phyloP scores from a whole-genome alignment of 768 basidiomycete species.

The Tubosaeta brunneosetosa region DNA sequence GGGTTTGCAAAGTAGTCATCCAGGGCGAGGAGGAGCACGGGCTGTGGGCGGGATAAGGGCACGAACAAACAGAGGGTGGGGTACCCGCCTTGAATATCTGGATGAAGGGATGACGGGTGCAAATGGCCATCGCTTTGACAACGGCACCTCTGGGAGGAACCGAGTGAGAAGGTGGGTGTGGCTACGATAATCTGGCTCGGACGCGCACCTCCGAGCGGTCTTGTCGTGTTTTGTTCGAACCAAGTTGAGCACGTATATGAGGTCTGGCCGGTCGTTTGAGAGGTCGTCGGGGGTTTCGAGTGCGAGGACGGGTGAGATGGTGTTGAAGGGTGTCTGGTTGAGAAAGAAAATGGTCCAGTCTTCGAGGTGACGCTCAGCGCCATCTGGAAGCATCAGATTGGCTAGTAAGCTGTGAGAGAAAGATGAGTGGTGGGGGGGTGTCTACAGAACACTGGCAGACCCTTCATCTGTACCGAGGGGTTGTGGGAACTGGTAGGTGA shows the following conservation, averaged over 20 bases:
- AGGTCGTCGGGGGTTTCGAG: slow-evolving; percentile 48
- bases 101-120: slow-evolving; percentile 89
- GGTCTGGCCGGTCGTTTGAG: slow-evolving; percentile 35
- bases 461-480: slow-evolving; percentile 93
- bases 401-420: slow-evolving; percentile 68
- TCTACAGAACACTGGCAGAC: slow-evolving; percentile 34
- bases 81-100: slow-evolving; percentile 85
- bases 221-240: slow-evolving; percentile 92
- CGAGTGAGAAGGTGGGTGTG: slow-evolving; percentile 7
- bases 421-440: background rate
- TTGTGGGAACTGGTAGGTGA: slow-evolving; percentile 95
- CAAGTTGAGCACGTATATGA: slow-evolving; percentile 85
- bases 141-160: slow-evolving; percentile 68
- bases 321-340: slow-evolving; percentile 88
- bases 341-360: slow-evolving; percentile 99
- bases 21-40: slow-evolving; percentile 86
- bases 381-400: slow-evolving; percentile 97
- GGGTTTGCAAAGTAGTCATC: slow-evolving; percentile 92
- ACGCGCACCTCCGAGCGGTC: slow-evolving; percentile 62
- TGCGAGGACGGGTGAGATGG: slow-evolving; percentile 76
- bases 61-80: background rate
- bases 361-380: slow-evolving; percentile 89
- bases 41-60: slow-evolving; percentile 44
- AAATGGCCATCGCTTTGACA: slow-evolving; percentile 92
- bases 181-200: slow-evolving; percentile 6